Conservation (phyloP, 495 filamentous ascomycete species). For the Penicillium desertorum region DNA sequence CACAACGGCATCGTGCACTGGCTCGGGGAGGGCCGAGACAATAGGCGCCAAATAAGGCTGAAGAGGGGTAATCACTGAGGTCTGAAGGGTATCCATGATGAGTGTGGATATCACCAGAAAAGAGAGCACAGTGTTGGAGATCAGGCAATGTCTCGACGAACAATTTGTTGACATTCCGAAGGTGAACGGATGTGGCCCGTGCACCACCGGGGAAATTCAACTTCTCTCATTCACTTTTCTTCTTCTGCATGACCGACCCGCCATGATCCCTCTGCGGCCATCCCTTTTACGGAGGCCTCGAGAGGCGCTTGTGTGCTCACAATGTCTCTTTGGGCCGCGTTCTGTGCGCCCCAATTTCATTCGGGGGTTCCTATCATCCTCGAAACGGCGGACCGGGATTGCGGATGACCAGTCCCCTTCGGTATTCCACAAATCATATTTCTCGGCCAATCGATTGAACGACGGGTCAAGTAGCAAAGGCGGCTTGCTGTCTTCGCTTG, state of each 20-base stretch:
- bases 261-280: conserved; percentile 47
- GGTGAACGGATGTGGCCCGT: conserved; percentile 38
- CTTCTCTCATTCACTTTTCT: conserved; percentile 26
- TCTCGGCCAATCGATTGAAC: conserved; percentile 37
- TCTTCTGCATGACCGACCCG: conserved; percentile 24
- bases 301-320: conserved; percentile 37
- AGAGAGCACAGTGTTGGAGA: neutral
- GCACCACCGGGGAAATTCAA: conserved; percentile 36
- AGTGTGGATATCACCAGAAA: neutral
- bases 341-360: conserved; percentile 19
- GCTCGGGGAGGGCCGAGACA: conserved; percentile 73
- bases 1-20: conserved; percentile 70
- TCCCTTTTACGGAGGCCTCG: conserved; percentile 39
- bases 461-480: conserved; percentile 23
- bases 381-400: conserved; percentile 33
- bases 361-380: conserved; percentile 38
- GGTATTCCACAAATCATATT: conserved; percentile 42
- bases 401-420: conserved; percentile 30
- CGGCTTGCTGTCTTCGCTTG: conserved; percentile 34
- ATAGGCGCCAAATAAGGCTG: conserved; percentile 69
- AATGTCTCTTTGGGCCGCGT: conserved; percentile 32
- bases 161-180: conserved; percentile 27
- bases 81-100: conserved; percentile 45
- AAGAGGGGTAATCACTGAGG: conserved; percentile 60
- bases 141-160: neutral